These are phyloP conservation scores for Xenoacremonium recifei DNA, from an alignment of 2,329 filamentous ascomycete genomes.

Conservation along the genomic window DNA sequence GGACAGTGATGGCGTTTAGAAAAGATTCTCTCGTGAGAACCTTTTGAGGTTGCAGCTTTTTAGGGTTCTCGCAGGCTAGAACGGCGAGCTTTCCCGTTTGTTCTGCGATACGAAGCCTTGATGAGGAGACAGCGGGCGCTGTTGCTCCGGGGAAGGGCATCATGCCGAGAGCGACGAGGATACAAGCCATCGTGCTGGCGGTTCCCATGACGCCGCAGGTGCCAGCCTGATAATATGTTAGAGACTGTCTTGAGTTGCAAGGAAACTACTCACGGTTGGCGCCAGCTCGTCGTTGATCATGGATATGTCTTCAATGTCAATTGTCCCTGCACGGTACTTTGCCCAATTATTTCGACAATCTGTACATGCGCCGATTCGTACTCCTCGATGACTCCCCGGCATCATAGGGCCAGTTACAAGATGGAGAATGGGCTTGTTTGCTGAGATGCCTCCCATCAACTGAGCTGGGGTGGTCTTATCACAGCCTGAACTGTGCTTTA, in stretches of 20 bases:
- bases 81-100: slow-evolving; percentile 71
- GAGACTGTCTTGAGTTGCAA: neutral
- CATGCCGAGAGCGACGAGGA: slow-evolving; percentile 80
- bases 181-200: slow-evolving; percentile 84
- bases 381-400: slow-evolving; percentile 64
- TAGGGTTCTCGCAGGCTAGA: slow-evolving; percentile 60
- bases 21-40: slow-evolving; percentile 74
- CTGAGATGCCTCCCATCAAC: slow-evolving; percentile 73
- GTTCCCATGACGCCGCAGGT: slow-evolving; percentile 93
- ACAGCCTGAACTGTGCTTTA: slow-evolving; percentile 48
- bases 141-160: slow-evolving; percentile 75
- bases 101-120: slow-evolving; percentile 78
- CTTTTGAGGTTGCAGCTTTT: slow-evolving; percentile 66
- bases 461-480: slow-evolving; percentile 75
- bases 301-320: slow-evolving; percentile 71
- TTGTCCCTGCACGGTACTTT: slow-evolving; percentile 59
- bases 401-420: slow-evolving; percentile 74
- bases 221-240: slow-evolving; percentile 38
- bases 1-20: slow-evolving; percentile 81
- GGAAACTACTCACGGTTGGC: slow-evolving; percentile 61
- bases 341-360: slow-evolving; percentile 77
- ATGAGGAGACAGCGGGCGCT: slow-evolving; percentile 73
- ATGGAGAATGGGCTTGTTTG: slow-evolving; percentile 69
- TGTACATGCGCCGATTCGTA: slow-evolving; percentile 69
- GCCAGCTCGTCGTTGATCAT: slow-evolving; percentile 71